Conservation (phyloP, 306 rosid species). For the Ammopiptanthus mongolicus region DNA sequence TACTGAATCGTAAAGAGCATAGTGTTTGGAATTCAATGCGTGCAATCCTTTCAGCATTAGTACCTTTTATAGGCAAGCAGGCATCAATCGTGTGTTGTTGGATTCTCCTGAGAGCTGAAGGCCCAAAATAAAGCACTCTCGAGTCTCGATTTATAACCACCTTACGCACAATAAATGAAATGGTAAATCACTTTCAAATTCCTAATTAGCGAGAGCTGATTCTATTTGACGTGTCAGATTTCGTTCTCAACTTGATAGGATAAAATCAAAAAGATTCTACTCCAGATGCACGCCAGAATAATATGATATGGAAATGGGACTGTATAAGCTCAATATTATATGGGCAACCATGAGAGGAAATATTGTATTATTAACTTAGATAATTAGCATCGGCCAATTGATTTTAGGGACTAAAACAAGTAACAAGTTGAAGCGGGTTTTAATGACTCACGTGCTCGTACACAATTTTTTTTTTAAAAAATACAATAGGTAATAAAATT, state of each 20-base stretch:
- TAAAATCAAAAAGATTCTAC: not conserved
- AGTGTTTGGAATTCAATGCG: not conserved
- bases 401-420: not conserved
- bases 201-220: not conserved
- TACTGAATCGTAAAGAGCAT: too few relatives aligned
- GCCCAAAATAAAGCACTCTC: not conserved
- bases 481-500: too few relatives aligned
- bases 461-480: not conserved
- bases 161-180: not conserved
- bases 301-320: not conserved
- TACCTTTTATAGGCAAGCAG: not conserved
- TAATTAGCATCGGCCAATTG: not conserved
- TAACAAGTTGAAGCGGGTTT: not conserved
- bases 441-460: not conserved
- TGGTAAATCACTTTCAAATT: not conserved
- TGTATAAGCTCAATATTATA: not conserved
- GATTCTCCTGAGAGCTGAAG: not conserved
- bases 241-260: not conserved
- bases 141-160: not conserved
- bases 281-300: not conserved
- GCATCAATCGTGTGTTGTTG: not conserved
- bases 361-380: not conserved
- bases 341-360: not conserved
- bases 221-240: not conserved
- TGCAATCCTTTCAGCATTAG: not conserved